These are phyloP conservation scores for Gossypium bickii DNA, from an alignment of 345 rosid genomes.

Conservation along the genomic window DNA sequence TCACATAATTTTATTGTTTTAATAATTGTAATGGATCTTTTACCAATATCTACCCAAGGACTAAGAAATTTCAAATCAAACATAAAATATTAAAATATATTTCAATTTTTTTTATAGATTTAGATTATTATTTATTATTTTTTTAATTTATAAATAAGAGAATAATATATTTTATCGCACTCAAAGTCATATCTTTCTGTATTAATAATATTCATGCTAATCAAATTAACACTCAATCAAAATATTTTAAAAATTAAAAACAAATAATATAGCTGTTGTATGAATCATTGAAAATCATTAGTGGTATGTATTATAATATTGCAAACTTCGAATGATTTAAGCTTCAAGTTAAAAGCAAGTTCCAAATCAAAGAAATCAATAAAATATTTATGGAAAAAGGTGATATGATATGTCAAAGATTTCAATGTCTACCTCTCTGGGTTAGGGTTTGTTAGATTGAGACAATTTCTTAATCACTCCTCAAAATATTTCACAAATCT, in stretches of 20 bases:
- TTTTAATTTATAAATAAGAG: no score
- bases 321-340: background rate
- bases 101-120: no score
- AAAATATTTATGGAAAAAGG: background rate
- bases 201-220: no score
- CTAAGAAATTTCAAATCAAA: no score
- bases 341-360: background rate
- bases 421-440: background rate
- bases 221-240: background rate
- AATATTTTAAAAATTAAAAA: no score
- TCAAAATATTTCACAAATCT: background rate
- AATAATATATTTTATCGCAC: no score
- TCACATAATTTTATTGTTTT: no score
- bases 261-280: no score
- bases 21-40: no score
- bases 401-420: background rate
- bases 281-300: background rate
- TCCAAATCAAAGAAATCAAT: background rate
- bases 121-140: fast-evolving
- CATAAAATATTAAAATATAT: no score
- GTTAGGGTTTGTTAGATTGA: background rate
- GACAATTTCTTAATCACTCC: background rate
- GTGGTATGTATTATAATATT: background rate
- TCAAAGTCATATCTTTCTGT: fast-evolving
- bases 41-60: no score